Conservation (phyloP, 345 rosid genomes). For the Lenwebbia sp. region DNA sequence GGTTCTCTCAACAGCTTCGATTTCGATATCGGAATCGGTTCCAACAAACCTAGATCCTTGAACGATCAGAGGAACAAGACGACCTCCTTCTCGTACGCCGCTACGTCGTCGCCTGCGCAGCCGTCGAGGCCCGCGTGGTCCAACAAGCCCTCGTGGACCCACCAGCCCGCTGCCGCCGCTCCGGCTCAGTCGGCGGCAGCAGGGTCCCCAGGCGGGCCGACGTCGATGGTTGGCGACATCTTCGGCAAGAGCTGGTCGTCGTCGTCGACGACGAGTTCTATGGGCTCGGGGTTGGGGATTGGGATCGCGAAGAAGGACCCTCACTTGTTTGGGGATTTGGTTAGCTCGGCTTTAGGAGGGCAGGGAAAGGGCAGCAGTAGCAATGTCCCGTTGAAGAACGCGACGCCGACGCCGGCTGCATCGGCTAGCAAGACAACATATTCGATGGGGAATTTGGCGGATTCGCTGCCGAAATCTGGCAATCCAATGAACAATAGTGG, state of each 20-base stretch:
- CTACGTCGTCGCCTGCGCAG: constrained; percentile 34
- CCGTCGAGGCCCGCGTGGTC: constrained; percentile 55
- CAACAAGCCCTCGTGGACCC: constrained; percentile 78
- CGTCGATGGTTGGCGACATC: constrained; percentile 88
- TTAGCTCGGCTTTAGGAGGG: constrained; percentile 81
- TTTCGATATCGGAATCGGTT: constrained; percentile 70
- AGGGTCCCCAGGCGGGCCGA: constrained; percentile 35
- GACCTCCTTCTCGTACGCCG: background rate
- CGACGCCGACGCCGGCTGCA: constrained; percentile 9
- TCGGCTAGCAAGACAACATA: constrained; percentile 27
- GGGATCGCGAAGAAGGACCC: constrained; percentile 70
- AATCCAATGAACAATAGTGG: constrained; percentile 28
- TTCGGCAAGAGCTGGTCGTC: constrained; percentile 81
- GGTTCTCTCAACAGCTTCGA: constrained; percentile 50
- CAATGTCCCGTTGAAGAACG: constrained; percentile 69
- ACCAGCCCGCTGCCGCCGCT: constrained; percentile 35
- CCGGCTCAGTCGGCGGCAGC: constrained; percentile 29
- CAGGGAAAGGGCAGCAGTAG: constrained; percentile 33
- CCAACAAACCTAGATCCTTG: constrained; percentile 48
- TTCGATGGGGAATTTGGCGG: constrained; percentile 77
- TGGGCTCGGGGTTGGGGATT: constrained; percentile 17
- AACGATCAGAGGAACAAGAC: constrained; percentile 61
- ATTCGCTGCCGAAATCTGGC: constrained; percentile 61
- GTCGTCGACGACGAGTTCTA: constrained; percentile 26
- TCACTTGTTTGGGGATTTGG: constrained; percentile 79